Percentiles rank a stretch among this genome's conserved stretches.
Evolutionary conservation across 768 basidiomycete genomes (phyloP).

Genomic region (Boletus vermiculosoides): DNA sequence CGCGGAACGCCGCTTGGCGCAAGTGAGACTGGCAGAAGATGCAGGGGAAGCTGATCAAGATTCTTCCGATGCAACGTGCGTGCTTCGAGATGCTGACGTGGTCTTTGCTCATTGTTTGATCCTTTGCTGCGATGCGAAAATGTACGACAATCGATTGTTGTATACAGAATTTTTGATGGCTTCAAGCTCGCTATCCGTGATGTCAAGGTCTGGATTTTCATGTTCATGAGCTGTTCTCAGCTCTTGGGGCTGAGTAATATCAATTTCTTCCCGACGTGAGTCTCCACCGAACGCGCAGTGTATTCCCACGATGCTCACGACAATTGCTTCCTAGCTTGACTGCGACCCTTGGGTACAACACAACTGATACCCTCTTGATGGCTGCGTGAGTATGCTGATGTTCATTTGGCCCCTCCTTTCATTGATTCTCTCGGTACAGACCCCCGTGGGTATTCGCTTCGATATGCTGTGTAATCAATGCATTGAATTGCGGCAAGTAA

Average conservation of each 20-base stretch:
- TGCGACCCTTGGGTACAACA: constrained; percentile 57
- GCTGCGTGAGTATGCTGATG: constrained; percentile 45
- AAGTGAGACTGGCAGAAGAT: constrained; percentile 67
- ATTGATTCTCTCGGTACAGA: constrained; percentile 27
- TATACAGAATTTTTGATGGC: constrained; percentile 46
- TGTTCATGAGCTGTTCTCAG: constrained; percentile 49
- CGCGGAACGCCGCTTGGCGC: constrained; percentile 55
- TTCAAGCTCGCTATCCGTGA: constrained; percentile 58
- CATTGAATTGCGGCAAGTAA: constrained; percentile 50
- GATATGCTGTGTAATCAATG: constrained; percentile 48
- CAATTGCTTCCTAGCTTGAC: constrained; percentile 41
- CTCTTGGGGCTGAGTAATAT: constrained; percentile 57
- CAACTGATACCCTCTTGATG: constrained; percentile 57
- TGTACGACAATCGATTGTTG: not conserved
- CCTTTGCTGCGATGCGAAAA: not conserved
- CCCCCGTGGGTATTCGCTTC: constrained; percentile 65
- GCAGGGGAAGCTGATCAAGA: constrained; percentile 66
- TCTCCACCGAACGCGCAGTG: not conserved
- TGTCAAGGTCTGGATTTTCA: constrained; percentile 52
- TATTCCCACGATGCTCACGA: not conserved
- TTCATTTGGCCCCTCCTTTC: not conserved
- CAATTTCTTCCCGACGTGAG: constrained; percentile 57
- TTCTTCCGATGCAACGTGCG: constrained; percentile 14
- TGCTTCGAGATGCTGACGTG: not conserved
- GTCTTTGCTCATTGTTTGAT: not conserved